phyloP scores from a whole-genome alignment of 305 asterid genomes.

The Fraxinus floribunda region DNA sequence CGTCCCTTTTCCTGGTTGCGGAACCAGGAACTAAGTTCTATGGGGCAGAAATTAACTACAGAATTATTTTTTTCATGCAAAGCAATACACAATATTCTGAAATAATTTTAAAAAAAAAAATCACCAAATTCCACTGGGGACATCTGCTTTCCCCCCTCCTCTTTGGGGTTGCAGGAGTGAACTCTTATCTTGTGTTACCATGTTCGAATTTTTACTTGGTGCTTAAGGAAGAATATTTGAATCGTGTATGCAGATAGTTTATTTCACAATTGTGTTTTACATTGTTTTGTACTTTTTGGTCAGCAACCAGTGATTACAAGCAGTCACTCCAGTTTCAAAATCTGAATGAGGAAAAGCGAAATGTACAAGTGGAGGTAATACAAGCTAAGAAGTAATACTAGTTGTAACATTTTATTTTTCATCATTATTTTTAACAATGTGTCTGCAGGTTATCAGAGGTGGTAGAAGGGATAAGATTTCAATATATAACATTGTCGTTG shows the following conservation, averaged over 20 bases:
- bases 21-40: background rate
- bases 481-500: conserved; percentile 88
- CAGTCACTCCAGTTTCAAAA: conserved; percentile 94
- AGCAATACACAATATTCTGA: background rate
- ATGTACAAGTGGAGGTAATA: conserved; percentile 82
- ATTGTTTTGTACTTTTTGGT: conserved; percentile 25
- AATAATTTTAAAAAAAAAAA: background rate
- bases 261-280: background rate
- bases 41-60: background rate
- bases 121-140: background rate
- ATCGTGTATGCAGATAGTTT: background rate
- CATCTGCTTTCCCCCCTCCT: background rate
- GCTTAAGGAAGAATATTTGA: background rate
- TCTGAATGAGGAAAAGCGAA: conserved; percentile 86
- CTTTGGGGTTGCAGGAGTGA: background rate
- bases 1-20: background rate
- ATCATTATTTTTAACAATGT: background rate
- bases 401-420: background rate
- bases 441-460: conserved; percentile 70
- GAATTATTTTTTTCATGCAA: background rate
- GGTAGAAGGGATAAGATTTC: conserved; percentile 86
- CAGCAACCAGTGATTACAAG: conserved; percentile 89
- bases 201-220: background rate
- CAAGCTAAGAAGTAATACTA: conserved; percentile 13
- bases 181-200: conserved; percentile 16